Evolutionary conservation across 352 stramenopile species (phyloP), one percentile per base, ranked within the genome.

Genomic region (Phytophthora cryptogea): DNA sequence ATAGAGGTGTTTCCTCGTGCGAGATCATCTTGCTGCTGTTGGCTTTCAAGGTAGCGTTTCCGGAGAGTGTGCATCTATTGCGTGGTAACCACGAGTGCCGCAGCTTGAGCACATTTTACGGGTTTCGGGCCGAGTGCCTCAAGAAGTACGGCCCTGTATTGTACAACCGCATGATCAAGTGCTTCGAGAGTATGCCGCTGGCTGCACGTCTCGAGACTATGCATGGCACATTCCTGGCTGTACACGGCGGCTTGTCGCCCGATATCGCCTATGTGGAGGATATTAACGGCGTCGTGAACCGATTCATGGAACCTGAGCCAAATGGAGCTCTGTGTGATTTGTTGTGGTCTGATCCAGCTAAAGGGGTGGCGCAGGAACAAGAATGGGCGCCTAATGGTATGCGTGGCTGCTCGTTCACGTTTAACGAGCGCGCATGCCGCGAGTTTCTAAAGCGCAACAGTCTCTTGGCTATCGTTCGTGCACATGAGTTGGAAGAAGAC

Each of bases 81-180:
- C 89, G 97, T 45, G 97, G 97, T 4, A 99, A 99, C 78, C 97
- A 99, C 71, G 97, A 99, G 73, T 99, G 96, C 59, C 93, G 96
- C 9, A 98, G 90, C 33, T 97, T 99, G 32, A 99, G 98, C 74
- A 97, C 97, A 60, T 99, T 99, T 66, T 99, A 99, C 72, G 98
- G 98, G n/a, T 99, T 99, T 66, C 99, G 99, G 45, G 92, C 98
- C 66, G 98, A 99, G 77, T 99, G 98, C 42, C 63, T 89, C 0
- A 59, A 64, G 40, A 94, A 94, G 54, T 94, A 92, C 57, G 85
- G 85, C 7, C 75, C 81, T 14, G 57, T 85, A 9, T 64, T 92
- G 14, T 94, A 92, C 70, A 91, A 92, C 54, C 83, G 83, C 44
- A 80, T 82, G 61, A 72, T 94, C 62, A 89, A 89, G 56, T 94